A percentile compares a stretch with the other conserved stretches of the same genome.
Conservation (phyloP, 2,329 filamentous ascomycete species). For the Calonectria pteridis region DNA sequence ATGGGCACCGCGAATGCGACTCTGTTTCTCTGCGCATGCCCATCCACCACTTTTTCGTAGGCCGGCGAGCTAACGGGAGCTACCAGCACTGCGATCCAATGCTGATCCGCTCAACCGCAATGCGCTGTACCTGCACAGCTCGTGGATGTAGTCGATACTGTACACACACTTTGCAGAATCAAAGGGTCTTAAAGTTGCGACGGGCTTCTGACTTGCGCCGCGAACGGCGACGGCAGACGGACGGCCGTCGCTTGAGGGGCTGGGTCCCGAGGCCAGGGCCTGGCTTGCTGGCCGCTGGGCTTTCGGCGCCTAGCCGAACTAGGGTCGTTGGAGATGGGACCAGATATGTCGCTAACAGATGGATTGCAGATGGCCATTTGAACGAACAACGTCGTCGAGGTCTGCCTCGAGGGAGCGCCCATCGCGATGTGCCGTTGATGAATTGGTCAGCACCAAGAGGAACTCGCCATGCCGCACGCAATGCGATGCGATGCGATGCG, state of each 20-base stretch:
- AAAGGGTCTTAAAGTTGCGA: slow-evolving; percentile 5
- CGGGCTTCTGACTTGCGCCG: slow-evolving; percentile 9
- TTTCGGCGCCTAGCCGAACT: slow-evolving; percentile 44
- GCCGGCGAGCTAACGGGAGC: slow-evolving; percentile 21
- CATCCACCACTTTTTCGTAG: slow-evolving; percentile 21
- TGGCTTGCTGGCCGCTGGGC: slow-evolving; percentile 41
- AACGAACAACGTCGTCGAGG: slow-evolving; percentile 5
- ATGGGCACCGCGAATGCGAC: slow-evolving; percentile 5
- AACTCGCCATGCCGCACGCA: background rate
- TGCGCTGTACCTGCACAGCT: slow-evolving; percentile 12
- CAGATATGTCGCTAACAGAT: slow-evolving; percentile 43
- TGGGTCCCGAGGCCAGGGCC: slow-evolving; percentile 29
- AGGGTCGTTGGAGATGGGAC: slow-evolving; percentile 37
- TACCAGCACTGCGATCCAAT: slow-evolving; percentile 12
- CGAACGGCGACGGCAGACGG: slow-evolving; percentile 23
- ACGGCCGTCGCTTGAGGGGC: slow-evolving; percentile 36
- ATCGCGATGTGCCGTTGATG: background rate
- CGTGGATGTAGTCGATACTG: background rate
- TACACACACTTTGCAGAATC: background rate
- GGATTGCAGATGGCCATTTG: slow-evolving; percentile 41
- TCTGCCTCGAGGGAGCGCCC: background rate
- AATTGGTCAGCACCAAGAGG: background rate
- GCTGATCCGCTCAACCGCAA: slow-evolving; percentile 10
- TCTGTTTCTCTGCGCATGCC: slow-evolving; percentile 15
- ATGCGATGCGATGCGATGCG: slow-evolving; percentile 6